Base-by-base conservation (phyloP, 768 basidiomycete species). In the Amyloporia xantha region DNA sequence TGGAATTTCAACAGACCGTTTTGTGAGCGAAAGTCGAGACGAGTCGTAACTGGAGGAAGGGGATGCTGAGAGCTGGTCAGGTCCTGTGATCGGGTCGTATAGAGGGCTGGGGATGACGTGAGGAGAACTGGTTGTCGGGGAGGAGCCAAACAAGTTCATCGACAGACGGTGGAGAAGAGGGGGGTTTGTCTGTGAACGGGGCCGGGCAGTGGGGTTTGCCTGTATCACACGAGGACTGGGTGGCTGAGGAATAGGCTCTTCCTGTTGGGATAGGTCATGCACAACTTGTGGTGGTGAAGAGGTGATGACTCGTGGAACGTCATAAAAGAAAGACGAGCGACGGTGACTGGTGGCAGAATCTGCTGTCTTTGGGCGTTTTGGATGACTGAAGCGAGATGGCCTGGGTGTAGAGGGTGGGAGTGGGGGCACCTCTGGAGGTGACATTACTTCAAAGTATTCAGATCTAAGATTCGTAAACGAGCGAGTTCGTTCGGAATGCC, bases 101-200 rank as follows among this genome's bases (percentile, higher is more conserved):
- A 39, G 13, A 26, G 46, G 44, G 33, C 33, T 47, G 24, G 46
- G 40, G 17, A 44, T 20, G 42, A 37, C 51, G 53, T 49, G 53
- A 35, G 47, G 57, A 41, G 55, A 61, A 36, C 57, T 56, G 19
- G 68, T 57, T 19, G 72, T 63, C 11, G 72, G 63, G 23, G 72
- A 67, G 13, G 72, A 70, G 7, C 76, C 72, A 49, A 86, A 81
- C 33, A 85, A 65, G 55, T 78, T 82, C 53, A 85, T 66, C 7
- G 85, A 88, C 54, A 87, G 65, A 37, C 86, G 79, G 60, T 82
- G 82, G 33, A 88, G 62, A 44, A 86, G 66, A 17, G 84, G 82
- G 3, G 86, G 82, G 52, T 83, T 86, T 19, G 85, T 84, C 27
- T 78, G 66, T 33, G 75, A 68, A 38, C 75, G 72, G 41, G 69